Percentiles rank a stretch among this genome's conserved stretches.
Conservation (phyloP, 2,329 filamentous ascomycete genomes). For the Aphanocladium album region DNA sequence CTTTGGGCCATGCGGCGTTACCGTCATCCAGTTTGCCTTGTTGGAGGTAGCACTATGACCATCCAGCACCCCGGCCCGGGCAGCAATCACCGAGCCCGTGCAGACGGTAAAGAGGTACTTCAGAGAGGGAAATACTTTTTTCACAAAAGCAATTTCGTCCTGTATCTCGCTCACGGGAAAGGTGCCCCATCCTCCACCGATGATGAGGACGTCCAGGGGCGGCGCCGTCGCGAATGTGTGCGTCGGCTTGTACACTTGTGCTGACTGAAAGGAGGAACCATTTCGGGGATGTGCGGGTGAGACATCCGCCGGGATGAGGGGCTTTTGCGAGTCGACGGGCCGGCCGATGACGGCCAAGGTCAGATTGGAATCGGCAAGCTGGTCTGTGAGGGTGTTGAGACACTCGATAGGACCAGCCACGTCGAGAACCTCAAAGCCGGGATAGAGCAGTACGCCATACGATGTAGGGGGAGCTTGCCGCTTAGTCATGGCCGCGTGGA, state of each 20-base stretch:
- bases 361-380: not conserved
- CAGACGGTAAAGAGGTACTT: conserved; percentile 52
- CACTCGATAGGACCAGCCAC: not conserved
- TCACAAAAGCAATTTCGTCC: conserved; percentile 36
- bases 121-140: conserved; percentile 31
- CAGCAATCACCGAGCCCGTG: conserved; percentile 48
- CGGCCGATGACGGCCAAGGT: not conserved
- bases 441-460: not conserved
- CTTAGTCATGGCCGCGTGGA: too few relatives aligned
- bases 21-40: conserved; percentile 43
- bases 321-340: not conserved
- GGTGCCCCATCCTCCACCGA: conserved; percentile 60
- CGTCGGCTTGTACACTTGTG: not conserved
- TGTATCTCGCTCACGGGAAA: conserved; percentile 35
- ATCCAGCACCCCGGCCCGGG: conserved; percentile 48
- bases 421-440: not conserved
- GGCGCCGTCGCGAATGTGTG: not conserved
- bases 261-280: not conserved
- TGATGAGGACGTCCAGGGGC: conserved; percentile 29
- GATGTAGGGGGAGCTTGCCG: conserved; percentile 11
- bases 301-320: too few relatives aligned
- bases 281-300: too few relatives aligned
- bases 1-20: conserved; percentile 32
- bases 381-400: not conserved
- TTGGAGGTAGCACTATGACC: conserved; percentile 53